Evolutionary conservation across 805 yeast species (phyloP).

Genomic region (Ogataea haglerorum): DNA sequence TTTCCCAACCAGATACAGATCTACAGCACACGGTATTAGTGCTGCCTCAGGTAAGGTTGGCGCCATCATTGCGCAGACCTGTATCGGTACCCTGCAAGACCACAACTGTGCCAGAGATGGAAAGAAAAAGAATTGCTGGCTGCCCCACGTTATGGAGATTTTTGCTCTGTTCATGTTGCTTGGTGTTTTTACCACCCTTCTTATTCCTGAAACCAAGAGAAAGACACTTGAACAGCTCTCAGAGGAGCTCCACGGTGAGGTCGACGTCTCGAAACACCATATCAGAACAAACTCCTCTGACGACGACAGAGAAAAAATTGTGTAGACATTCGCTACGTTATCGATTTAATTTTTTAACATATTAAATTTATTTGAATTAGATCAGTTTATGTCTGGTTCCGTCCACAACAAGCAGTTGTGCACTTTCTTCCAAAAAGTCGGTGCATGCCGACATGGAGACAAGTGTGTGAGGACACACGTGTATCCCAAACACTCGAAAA

Average conservation of each 20-base stretch:
- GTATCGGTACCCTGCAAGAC: conserved; percentile 77
- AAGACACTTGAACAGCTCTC: conserved; percentile 81
- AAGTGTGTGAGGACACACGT: conserved; percentile 75
- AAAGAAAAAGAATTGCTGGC: conserved; percentile 61
- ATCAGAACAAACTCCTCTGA: conserved; percentile 19
- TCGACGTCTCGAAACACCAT: conserved; percentile 37
- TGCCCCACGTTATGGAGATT: conserved; percentile 91
- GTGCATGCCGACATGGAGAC: conserved; percentile 92
- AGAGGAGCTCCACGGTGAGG: conserved; percentile 81
- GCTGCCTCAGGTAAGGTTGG: conserved; percentile 93
- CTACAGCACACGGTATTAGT: conserved; percentile 91
- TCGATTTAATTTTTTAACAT: background rate
- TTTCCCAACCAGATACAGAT: conserved; percentile 93
- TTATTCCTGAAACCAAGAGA: conserved; percentile 90
- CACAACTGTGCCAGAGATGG: conserved; percentile 65
- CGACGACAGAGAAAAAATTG: conserved; percentile 27
- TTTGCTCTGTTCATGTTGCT: conserved; percentile 88
- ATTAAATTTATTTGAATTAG: background rate
- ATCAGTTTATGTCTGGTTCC: background rate
- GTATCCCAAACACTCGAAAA: conserved; percentile 60
- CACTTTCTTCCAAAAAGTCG: conserved; percentile 70
- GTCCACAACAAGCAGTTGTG: conserved; percentile 19
- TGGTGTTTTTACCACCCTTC: conserved; percentile 62
- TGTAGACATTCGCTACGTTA: conserved; percentile 6
- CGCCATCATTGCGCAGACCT: conserved; percentile 88